Evolutionary conservation across 2,329 filamentous ascomycete species (phyloP), one percentile per base, ranked within the genome.

Genomic region (Trichoderma koningii): DNA sequence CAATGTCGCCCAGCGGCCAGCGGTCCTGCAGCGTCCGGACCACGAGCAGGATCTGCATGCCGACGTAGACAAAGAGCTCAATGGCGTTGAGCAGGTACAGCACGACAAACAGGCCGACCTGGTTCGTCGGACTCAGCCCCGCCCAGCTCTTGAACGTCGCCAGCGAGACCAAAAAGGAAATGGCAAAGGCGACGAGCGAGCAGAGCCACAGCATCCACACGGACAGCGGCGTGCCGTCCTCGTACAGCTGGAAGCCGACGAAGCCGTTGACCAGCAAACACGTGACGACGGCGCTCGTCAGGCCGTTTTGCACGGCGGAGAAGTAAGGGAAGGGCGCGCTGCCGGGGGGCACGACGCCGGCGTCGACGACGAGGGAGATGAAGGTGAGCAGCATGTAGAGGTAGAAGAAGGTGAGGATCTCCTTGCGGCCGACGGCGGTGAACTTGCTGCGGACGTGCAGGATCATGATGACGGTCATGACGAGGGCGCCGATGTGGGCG

Each of bases 391-490:
- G 82, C 84, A 97, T 90, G 82, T 96, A 99, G 69, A 96, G 84
- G 81, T 98, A 98, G 83, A 99, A 99, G 83, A 99, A 98, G 55
- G 90, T 91, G 57, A 92, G 90, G 68, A 89, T 87, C 77, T 89
- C 86, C 75, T 86, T 87, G 66, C 86, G 86, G 66, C 87, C 94
- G 71, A 99, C 95, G 73, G 95, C 95, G 23, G 95, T 99, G 78
- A 99, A 99, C 80, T 99, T 99, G 72, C 92, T 94, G 72, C 95
- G 87, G 68, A 99, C 91, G 77, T 99, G 95, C 69, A 99, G 83
- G 68, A 99, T 93, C 95, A 99, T 99, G 73, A 97, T 89, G 9
- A 94, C 90, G 4, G 93, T 96, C 94, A 99, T 97, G 71, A 88
- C 82, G 66, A 99, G 82, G 15, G 94, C 92, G 65, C 90, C 81